Percentiles rank a stretch among this genome's conserved stretches.
Conservation (phyloP, 1,284 basidiomycete genomes). For the Exsudoporus floridanus region DNA sequence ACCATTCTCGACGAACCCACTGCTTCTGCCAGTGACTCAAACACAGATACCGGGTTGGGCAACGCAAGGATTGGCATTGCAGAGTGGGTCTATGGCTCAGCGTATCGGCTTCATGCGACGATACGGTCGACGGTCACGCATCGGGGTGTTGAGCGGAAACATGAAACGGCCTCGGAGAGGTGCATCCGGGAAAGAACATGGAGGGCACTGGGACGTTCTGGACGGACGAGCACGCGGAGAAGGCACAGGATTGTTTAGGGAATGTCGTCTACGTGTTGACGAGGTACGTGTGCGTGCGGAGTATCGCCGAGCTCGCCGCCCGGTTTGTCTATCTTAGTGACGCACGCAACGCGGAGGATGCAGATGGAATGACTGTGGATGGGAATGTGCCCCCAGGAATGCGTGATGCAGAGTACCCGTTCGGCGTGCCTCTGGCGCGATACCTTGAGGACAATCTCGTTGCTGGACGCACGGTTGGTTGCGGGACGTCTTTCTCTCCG, state of each 20-base stretch:
- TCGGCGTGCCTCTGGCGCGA: too few species aligned
- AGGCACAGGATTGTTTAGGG: constrained; percentile 59
- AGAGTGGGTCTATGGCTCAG: constrained; percentile 31
- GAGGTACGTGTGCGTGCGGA: constrained; percentile 62
- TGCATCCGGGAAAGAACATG: constrained; percentile 6
- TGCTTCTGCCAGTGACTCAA: constrained; percentile 20
- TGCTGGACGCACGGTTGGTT: too few species aligned
- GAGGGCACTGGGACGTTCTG: constrained; percentile 42
- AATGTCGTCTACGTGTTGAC: constrained; percentile 71
- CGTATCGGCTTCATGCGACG: constrained; percentile 39
- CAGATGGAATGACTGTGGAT: too few species aligned
- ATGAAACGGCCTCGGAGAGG: constrained; percentile 6
- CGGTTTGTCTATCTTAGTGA: constrained; percentile 2
- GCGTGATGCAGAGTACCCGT: too few species aligned
- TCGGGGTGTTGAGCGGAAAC: constrained; percentile 19
- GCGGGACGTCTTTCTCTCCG: background rate
- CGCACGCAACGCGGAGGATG: background rate
- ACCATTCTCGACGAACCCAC: constrained; percentile 39
- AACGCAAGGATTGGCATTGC: background rate
- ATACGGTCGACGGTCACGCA: constrained; percentile 32
- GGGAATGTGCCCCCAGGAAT: too few species aligned
- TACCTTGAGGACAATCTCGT: too few species aligned
- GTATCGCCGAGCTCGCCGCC: constrained; percentile 65
- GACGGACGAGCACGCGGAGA: constrained; percentile 44
- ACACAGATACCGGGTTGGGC: background rate